These are phyloP conservation scores for Mucor circinelloides DNA, from an alignment of 371 early-diverging fungal species.

Conservation along the genomic window DNA sequence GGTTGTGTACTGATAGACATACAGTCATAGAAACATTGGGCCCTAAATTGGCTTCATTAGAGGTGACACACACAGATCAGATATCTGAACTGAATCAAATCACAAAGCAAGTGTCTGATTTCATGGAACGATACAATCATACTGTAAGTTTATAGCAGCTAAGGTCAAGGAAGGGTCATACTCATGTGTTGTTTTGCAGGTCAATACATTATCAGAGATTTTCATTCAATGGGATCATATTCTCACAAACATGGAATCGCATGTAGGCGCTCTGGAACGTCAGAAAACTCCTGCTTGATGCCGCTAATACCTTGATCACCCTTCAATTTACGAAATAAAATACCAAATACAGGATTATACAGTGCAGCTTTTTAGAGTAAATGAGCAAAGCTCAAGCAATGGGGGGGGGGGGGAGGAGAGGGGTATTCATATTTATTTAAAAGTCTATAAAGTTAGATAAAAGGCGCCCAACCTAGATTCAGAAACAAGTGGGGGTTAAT, in stretches of 20 bases:
- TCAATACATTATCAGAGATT: conserved; percentile 65
- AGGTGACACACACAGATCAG: conserved; percentile 55
- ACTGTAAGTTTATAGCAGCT: conserved; percentile 32
- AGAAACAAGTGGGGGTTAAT: not conserved
- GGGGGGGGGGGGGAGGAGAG: too few relatives aligned
- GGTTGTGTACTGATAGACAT: not conserved
- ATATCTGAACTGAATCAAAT: conserved; percentile 39
- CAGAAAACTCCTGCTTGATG: conserved; percentile 14
- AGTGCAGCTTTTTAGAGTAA: too few relatives aligned
- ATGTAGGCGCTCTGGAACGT: conserved; percentile 53
- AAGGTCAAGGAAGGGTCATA: not conserved
- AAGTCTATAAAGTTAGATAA: too few relatives aligned
- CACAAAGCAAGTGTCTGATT: conserved; percentile 44
- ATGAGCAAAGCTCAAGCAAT: too few relatives aligned
- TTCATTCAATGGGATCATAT: conserved; percentile 67
- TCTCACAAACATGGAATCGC: conserved; percentile 55
- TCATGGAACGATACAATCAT: conserved; percentile 59
- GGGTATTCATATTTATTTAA: too few relatives aligned
- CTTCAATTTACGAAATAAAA: not conserved
- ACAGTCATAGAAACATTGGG: conserved; percentile 52
- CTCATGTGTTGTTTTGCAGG: conserved; percentile 31
- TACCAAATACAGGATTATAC: too few relatives aligned
- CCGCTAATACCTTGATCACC: not conserved
- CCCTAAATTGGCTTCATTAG: conserved; percentile 48
- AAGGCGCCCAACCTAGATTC: conserved; percentile 45